Base-by-base conservation (phyloP, 2,329 filamentous ascomycete species). In the Neopestalotiopsis rosae region DNA sequence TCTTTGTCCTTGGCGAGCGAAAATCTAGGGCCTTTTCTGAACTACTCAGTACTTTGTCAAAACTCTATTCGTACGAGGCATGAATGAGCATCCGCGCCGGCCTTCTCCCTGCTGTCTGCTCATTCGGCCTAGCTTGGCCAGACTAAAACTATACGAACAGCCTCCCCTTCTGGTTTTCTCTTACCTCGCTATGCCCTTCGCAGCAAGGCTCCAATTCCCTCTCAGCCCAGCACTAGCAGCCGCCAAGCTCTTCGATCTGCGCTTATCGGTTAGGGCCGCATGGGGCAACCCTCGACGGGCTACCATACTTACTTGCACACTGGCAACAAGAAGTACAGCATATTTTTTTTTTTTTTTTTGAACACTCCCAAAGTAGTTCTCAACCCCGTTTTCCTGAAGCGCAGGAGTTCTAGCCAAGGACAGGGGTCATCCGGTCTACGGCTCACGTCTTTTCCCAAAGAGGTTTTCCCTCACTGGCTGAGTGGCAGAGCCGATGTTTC, bases 401-500 rank as follows among this genome's bases (percentile, higher is more conserved):
- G 34, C 59, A 62, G 59, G 59, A 62, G 59, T 20, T 62, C 34
- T 34, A 34, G 59, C 28, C 59, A 20, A 38, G 34, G 52, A 45
- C 45, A 58, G 28, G 42, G 64, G 34, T 57, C 64, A n/a, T 66
- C 59, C 34, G 59, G 59, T 20, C 59, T 40, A 34, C 34, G 32
- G 30, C 28, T 34, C 34, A 34, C 32, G 59, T 67, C 65, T 40
- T 67, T 67, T 42, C 57, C 65, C 32, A 24, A 45, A 24, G 40
- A 20, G 40, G 45, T 20, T n/a, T 10, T 52, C 17, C 6, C 28
- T 38, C 38, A 67, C 30, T 45, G 52, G 49, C 12, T 61, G 65
- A 67, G 52, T 67, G 65, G 57, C 57, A 61, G 56, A 52, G 30
- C 57, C 65, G 58, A 67, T 67, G 65, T 67, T 67, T 67, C 65